Evolutionary conservation across 176 grass and related monocot species (phyloP).

Genomic region (Musa troglodytarum): DNA sequence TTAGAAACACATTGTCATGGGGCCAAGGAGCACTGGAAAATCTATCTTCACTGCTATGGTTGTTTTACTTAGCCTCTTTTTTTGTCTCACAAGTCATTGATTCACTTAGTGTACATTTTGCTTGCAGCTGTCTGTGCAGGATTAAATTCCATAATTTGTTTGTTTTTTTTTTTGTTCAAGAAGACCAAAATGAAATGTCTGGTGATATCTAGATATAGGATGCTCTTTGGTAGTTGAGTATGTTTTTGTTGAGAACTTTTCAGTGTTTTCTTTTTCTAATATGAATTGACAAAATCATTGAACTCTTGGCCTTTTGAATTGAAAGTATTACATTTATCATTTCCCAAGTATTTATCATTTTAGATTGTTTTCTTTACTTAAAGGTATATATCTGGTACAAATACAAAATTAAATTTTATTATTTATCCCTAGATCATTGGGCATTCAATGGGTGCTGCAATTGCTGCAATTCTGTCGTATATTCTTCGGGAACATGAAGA

Average conservation of each 20-base stretch:
- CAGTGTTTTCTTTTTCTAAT: too few relatives aligned
- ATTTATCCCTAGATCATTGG: constrained; percentile 68
- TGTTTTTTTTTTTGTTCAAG: too few relatives aligned
- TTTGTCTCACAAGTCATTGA: too few relatives aligned
- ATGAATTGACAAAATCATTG: neutral
- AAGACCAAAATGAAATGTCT: too few relatives aligned
- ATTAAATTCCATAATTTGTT: too few relatives aligned
- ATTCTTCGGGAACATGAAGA: constrained; percentile 75
- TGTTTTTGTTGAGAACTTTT: neutral
- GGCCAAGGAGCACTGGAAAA: too few relatives aligned
- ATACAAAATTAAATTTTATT: neutral
- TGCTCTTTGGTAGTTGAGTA: neutral
- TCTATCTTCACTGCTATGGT: too few relatives aligned
- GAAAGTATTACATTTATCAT: neutral
- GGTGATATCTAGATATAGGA: too few relatives aligned
- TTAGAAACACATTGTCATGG: too few relatives aligned
- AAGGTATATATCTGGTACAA: neutral
- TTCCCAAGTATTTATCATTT: neutral
- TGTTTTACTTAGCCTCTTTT: too few relatives aligned
- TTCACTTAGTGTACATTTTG: too few relatives aligned
- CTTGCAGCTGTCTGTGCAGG: too few relatives aligned
- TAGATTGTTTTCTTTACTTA: neutral
- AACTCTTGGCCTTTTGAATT: neutral
- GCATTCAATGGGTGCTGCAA: constrained; percentile 86
- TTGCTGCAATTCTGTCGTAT: constrained; percentile 77